phyloP scores from a whole-genome alignment of 2,329 filamentous ascomycete species.

The Fragosphaeria purpurea region DNA sequence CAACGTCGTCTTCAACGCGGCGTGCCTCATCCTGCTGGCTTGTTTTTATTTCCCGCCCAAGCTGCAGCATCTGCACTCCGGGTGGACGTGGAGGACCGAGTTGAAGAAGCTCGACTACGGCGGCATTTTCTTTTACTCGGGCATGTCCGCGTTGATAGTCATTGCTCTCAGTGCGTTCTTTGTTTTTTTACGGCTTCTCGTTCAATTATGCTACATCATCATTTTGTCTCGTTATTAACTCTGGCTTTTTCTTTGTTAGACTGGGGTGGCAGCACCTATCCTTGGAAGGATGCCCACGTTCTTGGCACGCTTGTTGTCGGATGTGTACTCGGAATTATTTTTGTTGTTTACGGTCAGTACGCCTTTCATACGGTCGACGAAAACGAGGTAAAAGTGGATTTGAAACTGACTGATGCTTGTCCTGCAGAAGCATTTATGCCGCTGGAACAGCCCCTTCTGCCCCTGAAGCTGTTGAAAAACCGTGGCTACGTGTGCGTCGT shows the following conservation, averaged over 20 bases:
- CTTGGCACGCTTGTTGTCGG: slow-evolving; percentile 25
- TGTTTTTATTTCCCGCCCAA: slow-evolving; percentile 37
- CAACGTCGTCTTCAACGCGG: slow-evolving; percentile 29
- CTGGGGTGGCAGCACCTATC: slow-evolving; percentile 28
- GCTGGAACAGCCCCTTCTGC: background rate
- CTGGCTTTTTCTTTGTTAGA: slow-evolving; percentile 20
- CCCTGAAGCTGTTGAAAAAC: slow-evolving; percentile 1
- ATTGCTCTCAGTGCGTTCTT: background rate
- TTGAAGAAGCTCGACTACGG: slow-evolving; percentile 32
- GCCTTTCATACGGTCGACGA: too few relatives aligned
- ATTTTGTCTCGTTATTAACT: slow-evolving; percentile 22
- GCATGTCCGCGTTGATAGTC: slow-evolving; percentile 19
- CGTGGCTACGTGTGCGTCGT: background rate
- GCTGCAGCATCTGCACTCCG: slow-evolving; percentile 28
- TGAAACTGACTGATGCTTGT: background rate
- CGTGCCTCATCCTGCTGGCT: slow-evolving; percentile 27
- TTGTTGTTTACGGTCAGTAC: background rate
- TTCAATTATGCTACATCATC: too few relatives aligned
- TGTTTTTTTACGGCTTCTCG: background rate
- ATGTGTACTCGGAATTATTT: slow-evolving; percentile 9
- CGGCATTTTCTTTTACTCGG: slow-evolving; percentile 30
- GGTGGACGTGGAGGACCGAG: slow-evolving; percentile 24
- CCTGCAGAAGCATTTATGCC: background rate
- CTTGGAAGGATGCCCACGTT: slow-evolving; percentile 29
- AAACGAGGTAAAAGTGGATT: background rate